phyloP scores from a whole-genome alignment of 192 early-diverging fungal species.

The Coemansia sp. region DNA sequence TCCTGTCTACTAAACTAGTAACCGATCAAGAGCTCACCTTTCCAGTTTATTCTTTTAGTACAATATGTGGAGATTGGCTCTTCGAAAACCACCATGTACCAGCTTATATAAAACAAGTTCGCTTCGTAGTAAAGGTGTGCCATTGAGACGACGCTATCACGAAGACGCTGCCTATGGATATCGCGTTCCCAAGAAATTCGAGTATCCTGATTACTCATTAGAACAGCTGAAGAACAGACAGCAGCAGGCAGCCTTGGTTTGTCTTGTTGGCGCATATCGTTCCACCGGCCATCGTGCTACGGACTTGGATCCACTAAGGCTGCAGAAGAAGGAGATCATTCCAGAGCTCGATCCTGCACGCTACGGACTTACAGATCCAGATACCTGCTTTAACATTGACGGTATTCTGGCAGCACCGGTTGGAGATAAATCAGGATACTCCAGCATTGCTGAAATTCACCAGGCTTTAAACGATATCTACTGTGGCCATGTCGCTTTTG shows the following conservation, averaged over 20 bases:
- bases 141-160: slow-evolving; percentile 60
- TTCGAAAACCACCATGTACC: neutral
- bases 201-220: slow-evolving; percentile 75
- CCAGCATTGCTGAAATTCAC: slow-evolving; percentile 66
- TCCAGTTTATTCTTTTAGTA: neutral
- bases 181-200: slow-evolving; percentile 68
- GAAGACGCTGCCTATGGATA: slow-evolving; percentile 85
- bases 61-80: slow-evolving; percentile 12
- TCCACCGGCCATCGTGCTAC: slow-evolving; percentile 80
- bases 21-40: neutral
- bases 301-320: slow-evolving; percentile 81
- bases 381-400: slow-evolving; percentile 61
- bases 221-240: slow-evolving; percentile 83
- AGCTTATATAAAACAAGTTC: neutral
- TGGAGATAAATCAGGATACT: slow-evolving; percentile 55
- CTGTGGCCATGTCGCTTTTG: slow-evolving; percentile 86
- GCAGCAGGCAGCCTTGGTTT: slow-evolving; percentile 77
- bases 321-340: slow-evolving; percentile 56
- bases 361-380: slow-evolving; percentile 69
- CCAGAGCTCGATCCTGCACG: slow-evolving; percentile 79
- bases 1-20: neutral
- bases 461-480: slow-evolving; percentile 70
- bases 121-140: neutral
- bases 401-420: slow-evolving; percentile 71
- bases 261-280: slow-evolving; percentile 78